A percentile compares a stretch with the other conserved stretches of the same genome.
phyloP scores from a whole-genome alignment of 805 yeast species.

The Candida fluviatilis region DNA sequence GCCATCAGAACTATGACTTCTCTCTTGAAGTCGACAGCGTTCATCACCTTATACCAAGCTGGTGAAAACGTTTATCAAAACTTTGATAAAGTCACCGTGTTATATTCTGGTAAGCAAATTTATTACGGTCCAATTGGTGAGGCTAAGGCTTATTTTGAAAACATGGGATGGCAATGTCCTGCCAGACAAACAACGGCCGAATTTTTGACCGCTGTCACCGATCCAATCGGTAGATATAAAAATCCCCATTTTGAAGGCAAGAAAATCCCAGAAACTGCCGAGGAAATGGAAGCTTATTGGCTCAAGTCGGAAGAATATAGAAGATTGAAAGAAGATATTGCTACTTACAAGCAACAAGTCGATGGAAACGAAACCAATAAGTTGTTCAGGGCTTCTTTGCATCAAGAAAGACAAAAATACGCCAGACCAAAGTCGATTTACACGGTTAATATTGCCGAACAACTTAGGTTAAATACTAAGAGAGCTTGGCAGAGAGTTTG shows the following conservation, averaged over 20 bases:
- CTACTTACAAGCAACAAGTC: slow-evolving; percentile 10
- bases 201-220: slow-evolving; percentile 65
- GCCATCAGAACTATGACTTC: slow-evolving; percentile 34
- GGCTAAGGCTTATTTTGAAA: slow-evolving; percentile 55
- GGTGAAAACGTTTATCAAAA: slow-evolving; percentile 26
- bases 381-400: slow-evolving; percentile 29
- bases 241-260: slow-evolving; percentile 42
- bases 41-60: slow-evolving; percentile 50
- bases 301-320: slow-evolving; percentile 34
- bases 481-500: slow-evolving; percentile 53
- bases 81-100: slow-evolving; percentile 28
- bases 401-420: slow-evolving; percentile 34
- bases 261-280: slow-evolving; percentile 56
- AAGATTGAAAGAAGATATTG: slow-evolving; percentile 19
- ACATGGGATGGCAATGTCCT: slow-evolving; percentile 64
- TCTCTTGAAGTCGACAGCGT: slow-evolving; percentile 50
- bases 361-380: slow-evolving; percentile 30
- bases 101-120: slow-evolving; percentile 44
- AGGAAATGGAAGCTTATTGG: slow-evolving; percentile 63
- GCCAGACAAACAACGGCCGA: slow-evolving; percentile 68
- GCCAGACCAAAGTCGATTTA: slow-evolving; percentile 38
- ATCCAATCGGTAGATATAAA: slow-evolving; percentile 55
- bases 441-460: slow-evolving; percentile 43
- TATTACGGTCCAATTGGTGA: slow-evolving; percentile 56
- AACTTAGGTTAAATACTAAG: slow-evolving; percentile 43